These are phyloP conservation scores for Novymonas esmeraldas DNA, from an alignment of 208 protist genomes.

Conservation along the genomic window DNA sequence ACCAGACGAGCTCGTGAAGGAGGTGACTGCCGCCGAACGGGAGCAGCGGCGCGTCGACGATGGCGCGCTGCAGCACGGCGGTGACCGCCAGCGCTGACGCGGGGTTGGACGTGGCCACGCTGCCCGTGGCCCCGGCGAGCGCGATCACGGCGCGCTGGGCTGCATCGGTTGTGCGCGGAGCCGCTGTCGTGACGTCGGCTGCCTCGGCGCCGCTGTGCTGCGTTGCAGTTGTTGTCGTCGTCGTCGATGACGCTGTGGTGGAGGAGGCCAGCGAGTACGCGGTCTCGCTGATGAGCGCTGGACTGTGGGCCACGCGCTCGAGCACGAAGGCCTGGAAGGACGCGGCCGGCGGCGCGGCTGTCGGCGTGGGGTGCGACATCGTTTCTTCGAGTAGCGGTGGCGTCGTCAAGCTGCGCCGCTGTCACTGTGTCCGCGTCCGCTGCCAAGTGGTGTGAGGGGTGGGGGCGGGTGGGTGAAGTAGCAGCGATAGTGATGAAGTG, in stretches of 20 bases:
- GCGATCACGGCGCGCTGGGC: conserved; percentile 23
- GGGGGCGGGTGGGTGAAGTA: neutral
- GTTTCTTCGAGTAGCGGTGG: no score
- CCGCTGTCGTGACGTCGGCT: neutral
- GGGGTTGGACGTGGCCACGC: neutral
- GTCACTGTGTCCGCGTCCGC: no score
- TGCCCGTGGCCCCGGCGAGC: conserved; percentile 1
- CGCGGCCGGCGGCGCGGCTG: conserved; percentile 29
- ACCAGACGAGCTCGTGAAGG: conserved; percentile 56
- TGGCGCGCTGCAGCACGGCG: conserved; percentile 41
- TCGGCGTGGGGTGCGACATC: conserved; percentile 1
- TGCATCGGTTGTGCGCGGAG: conserved; percentile 19
- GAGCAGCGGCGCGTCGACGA: conserved; percentile 66
- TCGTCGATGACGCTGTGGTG: neutral
- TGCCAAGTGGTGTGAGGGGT: neutral
- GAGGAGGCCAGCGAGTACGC: conserved; percentile 16
- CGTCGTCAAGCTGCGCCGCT: no score
- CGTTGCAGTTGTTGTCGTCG: conserved; percentile 8
- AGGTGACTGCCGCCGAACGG: conserved; percentile 58
- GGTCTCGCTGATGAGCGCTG: conserved; percentile 46
- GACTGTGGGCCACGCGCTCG: conserved; percentile 33
- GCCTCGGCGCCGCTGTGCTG: neutral
- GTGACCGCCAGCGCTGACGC: conserved; percentile 13
- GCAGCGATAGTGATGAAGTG: neutral
- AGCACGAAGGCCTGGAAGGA: conserved; percentile 56